Percentiles rank a stretch among this genome's conserved stretches.
Conservation (phyloP, 805 yeast genomes). For the Metschnikowia peoriensis region DNA sequence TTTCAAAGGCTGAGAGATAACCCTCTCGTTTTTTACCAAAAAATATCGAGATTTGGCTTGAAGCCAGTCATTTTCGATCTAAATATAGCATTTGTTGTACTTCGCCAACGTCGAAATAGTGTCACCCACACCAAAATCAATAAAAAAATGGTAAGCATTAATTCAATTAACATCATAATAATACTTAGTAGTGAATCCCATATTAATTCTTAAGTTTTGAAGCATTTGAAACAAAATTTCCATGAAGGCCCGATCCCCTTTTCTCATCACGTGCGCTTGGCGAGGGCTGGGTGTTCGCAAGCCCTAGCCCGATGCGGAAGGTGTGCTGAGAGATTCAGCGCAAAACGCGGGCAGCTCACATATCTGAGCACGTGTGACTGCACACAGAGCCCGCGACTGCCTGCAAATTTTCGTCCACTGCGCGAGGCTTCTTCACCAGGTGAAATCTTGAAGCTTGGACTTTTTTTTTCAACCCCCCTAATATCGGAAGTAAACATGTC, state of each 20-base stretch:
- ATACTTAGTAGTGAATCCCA: too few species aligned
- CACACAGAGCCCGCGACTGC: conserved; percentile 12
- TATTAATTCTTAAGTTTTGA: too few species aligned
- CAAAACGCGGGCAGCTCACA: conserved; percentile 7
- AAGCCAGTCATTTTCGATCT: not conserved
- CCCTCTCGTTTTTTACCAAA: not conserved
- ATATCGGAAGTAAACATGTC: conserved; percentile 55
- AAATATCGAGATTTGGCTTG: not conserved
- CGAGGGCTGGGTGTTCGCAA: conserved; percentile 15
- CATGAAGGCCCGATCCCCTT: too few species aligned
- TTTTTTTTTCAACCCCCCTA: conserved; percentile 8
- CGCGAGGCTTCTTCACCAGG: not conserved
- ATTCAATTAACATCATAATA: too few species aligned
- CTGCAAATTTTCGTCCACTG: conserved; percentile 8
- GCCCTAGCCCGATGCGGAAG: conserved; percentile 20
- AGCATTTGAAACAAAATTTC: too few species aligned
- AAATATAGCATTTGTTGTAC: not conserved
- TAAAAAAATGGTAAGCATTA: too few species aligned
- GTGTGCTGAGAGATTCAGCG: conserved; percentile 19
- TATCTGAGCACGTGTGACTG: conserved; percentile 19
- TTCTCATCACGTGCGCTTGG: conserved; percentile 16
- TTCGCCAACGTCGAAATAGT: not conserved
- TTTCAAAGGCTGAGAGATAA: too few species aligned
- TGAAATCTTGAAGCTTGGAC: conserved; percentile 2
- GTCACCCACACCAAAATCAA: not conserved